Percentiles rank a stretch among this genome's conserved stretches.
phyloP scores from a whole-genome alignment of 1,139 yeast genomes.

The Zygosaccharomyces pseudobailii region DNA sequence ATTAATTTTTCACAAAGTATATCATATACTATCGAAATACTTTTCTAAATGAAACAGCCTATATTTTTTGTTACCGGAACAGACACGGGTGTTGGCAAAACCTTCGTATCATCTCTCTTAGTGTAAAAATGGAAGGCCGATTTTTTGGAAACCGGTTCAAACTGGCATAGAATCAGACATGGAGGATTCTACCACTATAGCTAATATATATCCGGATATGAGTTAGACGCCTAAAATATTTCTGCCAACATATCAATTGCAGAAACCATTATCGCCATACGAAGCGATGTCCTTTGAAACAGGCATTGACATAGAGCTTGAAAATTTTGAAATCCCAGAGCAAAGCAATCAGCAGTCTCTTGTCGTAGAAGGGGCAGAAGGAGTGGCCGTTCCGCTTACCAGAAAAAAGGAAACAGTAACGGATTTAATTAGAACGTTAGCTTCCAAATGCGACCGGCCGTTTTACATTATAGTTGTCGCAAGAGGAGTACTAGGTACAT shows the following conservation, averaged over 20 bases:
- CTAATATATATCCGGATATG: constrained; percentile 4
- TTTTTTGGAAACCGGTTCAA: constrained; percentile 37
- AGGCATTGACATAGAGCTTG: constrained; percentile 11
- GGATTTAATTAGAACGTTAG: constrained; percentile 27
- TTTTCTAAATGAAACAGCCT: constrained; percentile 6
- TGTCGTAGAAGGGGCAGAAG: constrained; percentile 37
- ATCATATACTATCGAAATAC: neutral
- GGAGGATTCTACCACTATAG: constrained; percentile 31
- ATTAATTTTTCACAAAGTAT: neutral
- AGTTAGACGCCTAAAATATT: constrained; percentile 15
- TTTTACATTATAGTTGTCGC: constrained; percentile 32
- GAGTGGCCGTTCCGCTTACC: constrained; percentile 33
- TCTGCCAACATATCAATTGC: constrained; percentile 22
- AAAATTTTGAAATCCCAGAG: constrained; percentile 21
- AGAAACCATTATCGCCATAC: constrained; percentile 34
- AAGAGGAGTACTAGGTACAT: constrained; percentile 33
- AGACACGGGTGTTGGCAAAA: constrained; percentile 37
- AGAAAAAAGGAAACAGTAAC: constrained; percentile 24
- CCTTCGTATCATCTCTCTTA: constrained; percentile 32
- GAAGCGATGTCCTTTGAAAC: constrained; percentile 29
- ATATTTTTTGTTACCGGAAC: constrained; percentile 34
- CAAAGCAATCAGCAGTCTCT: constrained; percentile 12
- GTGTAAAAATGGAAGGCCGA: constrained; percentile 30
- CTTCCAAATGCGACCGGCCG: constrained; percentile 10
- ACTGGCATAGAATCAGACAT: constrained; percentile 33